Evolutionary conservation across 1,284 basidiomycete genomes (phyloP), one percentile per base, ranked within the genome.

Genomic region (Cryptococcus amylolentus): DNA sequence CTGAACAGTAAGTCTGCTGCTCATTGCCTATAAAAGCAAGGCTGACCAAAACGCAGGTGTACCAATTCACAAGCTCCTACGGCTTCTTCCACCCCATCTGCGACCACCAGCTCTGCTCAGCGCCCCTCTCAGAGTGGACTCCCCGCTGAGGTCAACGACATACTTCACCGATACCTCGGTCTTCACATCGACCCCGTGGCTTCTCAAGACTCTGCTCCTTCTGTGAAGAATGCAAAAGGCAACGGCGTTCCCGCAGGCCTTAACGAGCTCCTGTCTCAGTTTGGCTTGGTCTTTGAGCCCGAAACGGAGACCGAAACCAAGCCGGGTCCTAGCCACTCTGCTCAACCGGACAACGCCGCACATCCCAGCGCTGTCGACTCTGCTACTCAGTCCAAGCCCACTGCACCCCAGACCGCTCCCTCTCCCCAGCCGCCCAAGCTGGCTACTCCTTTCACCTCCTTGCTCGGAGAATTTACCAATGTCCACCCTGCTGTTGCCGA

Each of bases 241-340:
- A 57, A 64, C 51, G 60, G 58, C 12, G 58, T 72, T 42, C 62
- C 64, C 23, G 53, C 63, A 41, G 68, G 66, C 23, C 58, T 75
- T 38, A 76, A 76, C 66, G 64, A 71, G 38, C 57, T 75, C 41
- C 69, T 75, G 9, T 50, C 52, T 31, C 69, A 64, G 51, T 76
- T 73, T 58, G 72, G 74, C 28, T 64, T 76, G 39, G 68, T 70
- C 54, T 76, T 75, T 51, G 66, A 70, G 39, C 68, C 71, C 45
- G 63, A 68, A 41, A 54, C 57, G 26, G 18, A 46, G 27, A 46
- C 16, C 16, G 41, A 42, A 42, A 16, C 41, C 41, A 42, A 42
- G 5, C n/a, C 41, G 6, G 10, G 10, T 6, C 7, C 31, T 1
- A 35, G 31, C 31, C 31, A 35, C 31, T 35, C 3, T 35, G 10